Evolutionary conservation across 441 rosid species (phyloP), one percentile per base, ranked within the genome.

Genomic region (Euphorbia schlechtendalii): DNA sequence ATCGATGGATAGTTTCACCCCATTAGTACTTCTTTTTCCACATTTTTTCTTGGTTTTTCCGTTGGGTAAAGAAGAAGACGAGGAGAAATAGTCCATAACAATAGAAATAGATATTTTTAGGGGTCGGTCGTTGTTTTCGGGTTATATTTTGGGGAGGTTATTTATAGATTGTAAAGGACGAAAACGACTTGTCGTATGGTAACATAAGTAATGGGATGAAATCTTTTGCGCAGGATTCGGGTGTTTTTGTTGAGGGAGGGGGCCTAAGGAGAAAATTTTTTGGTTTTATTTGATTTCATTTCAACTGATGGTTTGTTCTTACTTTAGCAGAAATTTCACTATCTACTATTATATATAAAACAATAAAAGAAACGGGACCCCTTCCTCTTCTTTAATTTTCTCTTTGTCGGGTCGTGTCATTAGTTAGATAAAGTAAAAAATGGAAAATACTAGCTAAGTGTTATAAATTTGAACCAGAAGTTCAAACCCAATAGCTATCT

Each of bases 1-100:
- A 55, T 91, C 96, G 0, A 86, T 91, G 12, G 97, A 91, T 27
- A 91, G 79, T 78, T 67, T 83, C 52, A 80, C 59, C 5, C 72
- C 66, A 8, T 59, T 46, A 22, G 59, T 71, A 63, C 69, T 59
- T 34, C 56, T 72, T 27, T 59, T 72, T n/a, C 72, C 71, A 7
- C 58, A 15, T 59, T 61, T 72, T 59, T 67, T 76, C 69, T 72
- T 83, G 60, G 72, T 70, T 56, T 49, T 67, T 34, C 53, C 53
- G 40, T 71, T 70, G 38, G 62, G 64, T 59, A 12, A 21, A 30
- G 15, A 53, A 8, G 84, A 72, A 62, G 84, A 73, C 59, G 84
- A 74, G 11, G 86, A 82, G 25, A 56, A 71, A 27, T 43, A 68
- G 70, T 70, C 74, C 82, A 78, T 78, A 25, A 13, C 22, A 9